These are phyloP conservation scores for Neonectria magnoliae DNA, from an alignment of 2,329 filamentous ascomycete species.

Conservation along the genomic window DNA sequence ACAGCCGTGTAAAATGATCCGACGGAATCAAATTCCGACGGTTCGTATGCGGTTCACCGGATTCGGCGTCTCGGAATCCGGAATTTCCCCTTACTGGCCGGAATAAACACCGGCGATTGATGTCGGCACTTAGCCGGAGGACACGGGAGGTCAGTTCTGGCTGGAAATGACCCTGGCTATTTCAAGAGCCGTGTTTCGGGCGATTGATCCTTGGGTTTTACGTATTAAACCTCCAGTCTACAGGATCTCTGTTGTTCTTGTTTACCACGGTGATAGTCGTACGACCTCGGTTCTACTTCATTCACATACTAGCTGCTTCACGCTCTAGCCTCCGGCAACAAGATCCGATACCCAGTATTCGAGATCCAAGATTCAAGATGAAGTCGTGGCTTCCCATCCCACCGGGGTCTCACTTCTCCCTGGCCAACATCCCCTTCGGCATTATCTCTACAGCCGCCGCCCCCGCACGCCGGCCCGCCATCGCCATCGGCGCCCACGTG, in stretches of 20 bases:
- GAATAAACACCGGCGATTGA: conserved; percentile 13
- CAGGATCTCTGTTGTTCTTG: not conserved
- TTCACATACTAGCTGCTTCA: not conserved
- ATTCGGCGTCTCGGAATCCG: conserved; percentile 15
- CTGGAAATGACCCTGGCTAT: not conserved
- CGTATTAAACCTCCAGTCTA: conserved; percentile 10
- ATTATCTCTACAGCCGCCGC: conserved; percentile 73
- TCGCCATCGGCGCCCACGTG: conserved; percentile 77
- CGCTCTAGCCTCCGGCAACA: not conserved
- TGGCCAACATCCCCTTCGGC: conserved; percentile 85
- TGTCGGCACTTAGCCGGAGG: conserved; percentile 13
- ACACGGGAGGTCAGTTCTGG: not conserved
- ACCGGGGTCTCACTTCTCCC: conserved; percentile 51
- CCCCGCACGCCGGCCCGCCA: conserved; percentile 68
- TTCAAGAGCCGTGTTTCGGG: conserved; percentile 9
- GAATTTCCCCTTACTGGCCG: conserved; percentile 15
- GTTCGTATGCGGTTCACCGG: not conserved
- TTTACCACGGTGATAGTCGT: not conserved
- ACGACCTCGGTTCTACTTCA: not conserved
- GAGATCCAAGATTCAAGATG: conserved; percentile 7
- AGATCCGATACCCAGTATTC: not conserved
- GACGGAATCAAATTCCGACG: conserved; percentile 17
- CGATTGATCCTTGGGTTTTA: conserved; percentile 5
- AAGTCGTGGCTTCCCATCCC: conserved; percentile 41
- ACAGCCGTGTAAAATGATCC: not conserved